Base-by-base conservation (phyloP, 1,139 yeast genomes). In the Yamadazyma buinensis region DNA sequence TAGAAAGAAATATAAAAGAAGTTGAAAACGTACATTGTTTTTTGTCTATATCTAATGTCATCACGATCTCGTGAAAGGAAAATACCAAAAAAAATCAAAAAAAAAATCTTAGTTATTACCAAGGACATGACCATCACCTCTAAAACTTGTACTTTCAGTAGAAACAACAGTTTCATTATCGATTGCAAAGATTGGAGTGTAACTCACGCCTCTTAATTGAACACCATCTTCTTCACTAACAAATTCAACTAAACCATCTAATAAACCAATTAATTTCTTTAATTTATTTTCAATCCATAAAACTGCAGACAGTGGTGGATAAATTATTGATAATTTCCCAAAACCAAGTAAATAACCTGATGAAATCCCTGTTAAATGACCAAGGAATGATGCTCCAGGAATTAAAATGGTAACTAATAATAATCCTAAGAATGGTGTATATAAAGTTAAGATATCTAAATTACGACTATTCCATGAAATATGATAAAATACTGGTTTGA, bases 271-370 rank as follows among this genome's bases (percentile, higher is more conserved):
- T 15, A 68, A 59, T 1, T 50, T 49, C 6, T 63, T 67, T 12
- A 81, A 55, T 45, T 75, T 74, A 13, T 51, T 41, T 57, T 88
- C 97, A 39, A 86, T 83, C 59, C 70, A 79, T 42, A 78, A 71
- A 14, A 87, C 72, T 2, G 76, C 70, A 44, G 71, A 65, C 40
- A 82, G 74, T 8, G 96, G 92, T 3, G 88, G 86, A 42, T 73
- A 73, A 50, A 82, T 59, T 28, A 66, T 54, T 28, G 66, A 66
- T 38, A 87, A 59, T 38, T 68, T 67, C 10, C 83, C 92, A 49
- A 68, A 58, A 3, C 75, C 84, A 51, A 84, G 57, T 34, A 67
- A 52, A 46, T 55, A 67, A 5, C 75, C 75, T 19, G 69, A 46
- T 13, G 62, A 48, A 28, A 67, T 59, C 2, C 70, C 75, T 10